Conservation (phyloP, 2,329 filamentous ascomycete species). For the Neodidymelliopsis sp. region DNA sequence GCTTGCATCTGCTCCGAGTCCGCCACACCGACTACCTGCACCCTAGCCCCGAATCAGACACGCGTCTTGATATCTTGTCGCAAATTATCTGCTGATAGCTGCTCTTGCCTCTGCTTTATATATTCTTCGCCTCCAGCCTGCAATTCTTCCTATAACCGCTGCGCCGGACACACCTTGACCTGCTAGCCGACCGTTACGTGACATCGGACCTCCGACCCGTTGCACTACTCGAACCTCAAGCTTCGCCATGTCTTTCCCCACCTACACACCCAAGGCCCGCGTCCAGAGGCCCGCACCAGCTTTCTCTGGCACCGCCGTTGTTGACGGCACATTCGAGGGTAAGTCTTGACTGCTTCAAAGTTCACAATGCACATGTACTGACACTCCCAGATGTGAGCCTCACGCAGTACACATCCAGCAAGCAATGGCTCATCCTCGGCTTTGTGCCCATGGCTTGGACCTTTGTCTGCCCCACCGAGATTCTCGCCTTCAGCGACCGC, state of each 20-base stretch:
- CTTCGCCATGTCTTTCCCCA: conserved; percentile 40
- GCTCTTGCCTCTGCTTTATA: conserved; percentile 16
- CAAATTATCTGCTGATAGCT: conserved; percentile 41
- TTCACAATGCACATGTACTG: conserved; percentile 15
- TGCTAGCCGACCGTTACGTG: conserved; percentile 8
- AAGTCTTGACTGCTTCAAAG: too few species aligned
- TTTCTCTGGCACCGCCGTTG: conserved; percentile 49
- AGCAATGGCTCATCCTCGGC: conserved; percentile 68
- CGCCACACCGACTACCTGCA: conserved; percentile 19
- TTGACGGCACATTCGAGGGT: conserved; percentile 53
- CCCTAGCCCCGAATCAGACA: conserved; percentile 31
- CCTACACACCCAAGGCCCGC: conserved; percentile 49
- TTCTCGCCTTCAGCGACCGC: conserved; percentile 70
- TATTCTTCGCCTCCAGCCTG: conserved; percentile 6
- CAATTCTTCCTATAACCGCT: conserved; percentile 1
- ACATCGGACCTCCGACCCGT: conserved; percentile 21
- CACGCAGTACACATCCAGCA: conserved; percentile 50
- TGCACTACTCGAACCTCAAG: conserved; percentile 7
- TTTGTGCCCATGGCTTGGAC: conserved; percentile 75
- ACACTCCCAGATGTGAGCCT: conserved; percentile 46
- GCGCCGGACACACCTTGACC: not conserved
- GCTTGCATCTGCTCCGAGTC: conserved; percentile 14
- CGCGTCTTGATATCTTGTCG: conserved; percentile 36
- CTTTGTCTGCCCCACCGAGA: conserved; percentile 72
- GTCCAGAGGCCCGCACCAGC: conserved; percentile 51